Evolutionary conservation across 345 rosid species (phyloP).

Genomic region (Boechera divaricarpa): DNA sequence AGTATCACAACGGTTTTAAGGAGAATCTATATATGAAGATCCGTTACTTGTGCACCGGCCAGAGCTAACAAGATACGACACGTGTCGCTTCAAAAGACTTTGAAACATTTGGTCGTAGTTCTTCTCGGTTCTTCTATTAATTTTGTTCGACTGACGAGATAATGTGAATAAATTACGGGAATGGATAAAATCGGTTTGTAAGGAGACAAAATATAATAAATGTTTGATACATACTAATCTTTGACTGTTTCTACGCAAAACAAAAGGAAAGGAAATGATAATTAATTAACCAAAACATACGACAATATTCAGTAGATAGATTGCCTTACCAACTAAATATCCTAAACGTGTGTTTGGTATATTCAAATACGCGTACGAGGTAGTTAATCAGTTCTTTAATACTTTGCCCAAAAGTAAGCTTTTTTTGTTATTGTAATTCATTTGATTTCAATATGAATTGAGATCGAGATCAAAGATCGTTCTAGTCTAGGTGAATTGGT

Average conservation of each 20-base stretch:
- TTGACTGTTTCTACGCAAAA: slow-evolving; percentile 19
- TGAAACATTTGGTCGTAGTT: slow-evolving; percentile 1
- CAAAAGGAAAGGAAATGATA: neutral
- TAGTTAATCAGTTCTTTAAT: slow-evolving; percentile 18
- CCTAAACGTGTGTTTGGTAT: slow-evolving; percentile 30
- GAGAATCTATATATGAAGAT: slow-evolving; percentile 39
- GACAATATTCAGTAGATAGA: slow-evolving; percentile 23
- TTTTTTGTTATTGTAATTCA: neutral
- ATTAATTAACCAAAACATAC: slow-evolving; percentile 22
- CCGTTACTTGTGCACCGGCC: slow-evolving; percentile 41
- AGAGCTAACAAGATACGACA: slow-evolving; percentile 21
- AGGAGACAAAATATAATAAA: slow-evolving; percentile 42
- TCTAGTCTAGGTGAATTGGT: neutral
- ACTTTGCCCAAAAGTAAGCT: neutral
- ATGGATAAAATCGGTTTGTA: slow-evolving; percentile 38
- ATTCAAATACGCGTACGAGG: slow-evolving; percentile 40
- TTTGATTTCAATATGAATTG: neutral
- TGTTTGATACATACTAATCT: slow-evolving; percentile 34
- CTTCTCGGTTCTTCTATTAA: slow-evolving; percentile 16
- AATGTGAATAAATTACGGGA: slow-evolving; percentile 32
- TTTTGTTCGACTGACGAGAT: slow-evolving; percentile 5
- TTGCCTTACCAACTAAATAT: slow-evolving; percentile 4
- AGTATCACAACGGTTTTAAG: slow-evolving; percentile 29
- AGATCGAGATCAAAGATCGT: neutral
- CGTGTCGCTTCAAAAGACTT: slow-evolving; percentile 4